Conservation (phyloP, 2,329 filamentous ascomycete genomes). For the Botrytis cinerea region DNA sequence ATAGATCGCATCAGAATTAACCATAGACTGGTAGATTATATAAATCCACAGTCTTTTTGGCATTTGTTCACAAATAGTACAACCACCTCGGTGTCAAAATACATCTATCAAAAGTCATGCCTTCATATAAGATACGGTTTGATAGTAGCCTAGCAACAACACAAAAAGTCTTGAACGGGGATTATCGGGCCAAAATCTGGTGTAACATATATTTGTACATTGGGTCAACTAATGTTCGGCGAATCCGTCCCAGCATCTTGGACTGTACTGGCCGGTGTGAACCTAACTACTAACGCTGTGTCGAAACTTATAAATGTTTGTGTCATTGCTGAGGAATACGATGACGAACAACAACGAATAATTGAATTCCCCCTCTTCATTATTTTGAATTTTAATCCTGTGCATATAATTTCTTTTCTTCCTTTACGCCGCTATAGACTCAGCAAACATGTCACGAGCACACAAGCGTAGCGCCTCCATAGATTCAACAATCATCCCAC, state of each 20-base stretch:
- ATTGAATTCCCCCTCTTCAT: fast-evolving
- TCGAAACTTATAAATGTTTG: neutral
- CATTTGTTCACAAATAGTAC: neutral
- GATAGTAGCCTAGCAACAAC: neutral
- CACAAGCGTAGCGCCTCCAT: neutral
- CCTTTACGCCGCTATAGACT: neutral
- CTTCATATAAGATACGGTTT: neutral
- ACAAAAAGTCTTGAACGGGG: neutral
- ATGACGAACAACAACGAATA: neutral
- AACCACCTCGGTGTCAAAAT: neutral
- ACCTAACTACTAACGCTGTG: neutral
- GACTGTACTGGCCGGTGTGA: neutral
- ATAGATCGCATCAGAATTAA: too few species aligned
- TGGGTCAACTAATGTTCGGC: neutral
- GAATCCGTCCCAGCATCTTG: neutral
- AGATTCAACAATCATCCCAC: neutral
- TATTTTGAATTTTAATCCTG: neutral
- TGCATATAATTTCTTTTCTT: neutral
- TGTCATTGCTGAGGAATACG: neutral
- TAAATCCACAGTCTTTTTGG: neutral
- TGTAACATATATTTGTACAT: neutral
- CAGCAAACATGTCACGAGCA: neutral
- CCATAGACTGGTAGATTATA: neutral
- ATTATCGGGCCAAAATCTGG: neutral
- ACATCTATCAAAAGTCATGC: neutral